These are phyloP conservation scores for Phytophthora citricola DNA, from an alignment of 352 stramenopile species.

Conservation along the genomic window DNA sequence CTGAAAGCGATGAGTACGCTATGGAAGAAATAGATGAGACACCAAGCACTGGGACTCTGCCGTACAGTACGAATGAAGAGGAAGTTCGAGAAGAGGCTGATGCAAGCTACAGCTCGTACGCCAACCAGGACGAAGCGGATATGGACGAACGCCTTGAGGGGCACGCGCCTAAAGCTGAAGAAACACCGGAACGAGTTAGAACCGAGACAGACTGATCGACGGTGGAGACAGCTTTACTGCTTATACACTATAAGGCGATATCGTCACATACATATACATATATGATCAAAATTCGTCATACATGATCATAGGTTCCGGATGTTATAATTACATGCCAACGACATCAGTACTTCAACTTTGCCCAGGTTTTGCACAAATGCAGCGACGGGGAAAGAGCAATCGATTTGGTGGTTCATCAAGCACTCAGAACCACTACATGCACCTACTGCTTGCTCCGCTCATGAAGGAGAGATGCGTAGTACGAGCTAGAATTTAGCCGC, in stretches of 20 bases:
- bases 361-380: too few species aligned
- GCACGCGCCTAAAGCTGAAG: neutral
- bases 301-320: too few species aligned
- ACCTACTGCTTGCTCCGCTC: too few species aligned
- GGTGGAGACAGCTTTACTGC: conserved; percentile 7
- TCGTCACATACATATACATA: neutral
- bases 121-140: conserved; percentile 25
- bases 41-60: neutral
- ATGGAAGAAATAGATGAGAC: conserved; percentile 1
- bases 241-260: conserved; percentile 1
- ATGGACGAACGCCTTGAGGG: conserved; percentile 2
- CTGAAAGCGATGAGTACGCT: conserved; percentile 8
- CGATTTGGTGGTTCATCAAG: too few species aligned
- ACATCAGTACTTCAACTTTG: too few species aligned
- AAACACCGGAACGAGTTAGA: neutral
- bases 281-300: too few species aligned
- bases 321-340: too few species aligned
- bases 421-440: too few species aligned
- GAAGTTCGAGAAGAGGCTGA: conserved; percentile 17
- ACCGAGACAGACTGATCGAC: neutral
- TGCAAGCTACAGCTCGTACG: conserved; percentile 5
- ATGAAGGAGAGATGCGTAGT: too few species aligned
- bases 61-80: conserved; percentile 14
- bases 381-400: too few species aligned
- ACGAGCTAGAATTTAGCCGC: too few species aligned